phyloP scores from a whole-genome alignment of 768 basidiomycete genomes.

The Phylloporus sp. region DNA sequence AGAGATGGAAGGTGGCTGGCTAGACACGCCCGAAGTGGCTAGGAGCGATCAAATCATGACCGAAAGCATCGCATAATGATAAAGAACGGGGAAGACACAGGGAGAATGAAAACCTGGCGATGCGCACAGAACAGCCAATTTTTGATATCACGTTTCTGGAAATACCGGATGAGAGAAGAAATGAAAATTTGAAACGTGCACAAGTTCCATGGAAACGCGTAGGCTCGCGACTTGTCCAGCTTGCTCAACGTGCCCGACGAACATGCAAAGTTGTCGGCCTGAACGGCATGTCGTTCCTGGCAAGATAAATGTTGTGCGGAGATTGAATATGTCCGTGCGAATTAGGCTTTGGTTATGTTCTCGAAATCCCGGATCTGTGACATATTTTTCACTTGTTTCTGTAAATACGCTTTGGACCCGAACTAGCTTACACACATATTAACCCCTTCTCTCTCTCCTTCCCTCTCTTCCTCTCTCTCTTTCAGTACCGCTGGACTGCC shows the following conservation, averaged over 20 bases:
- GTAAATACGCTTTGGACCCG: conserved; percentile 38
- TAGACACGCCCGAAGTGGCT: conserved; percentile 19
- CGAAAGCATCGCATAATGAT: conserved; percentile 28
- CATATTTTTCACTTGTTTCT: conserved; percentile 39
- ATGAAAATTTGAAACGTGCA: conserved; percentile 22
- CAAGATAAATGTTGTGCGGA: conserved; percentile 27
- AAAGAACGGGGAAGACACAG: conserved; percentile 17
- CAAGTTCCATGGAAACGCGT: conserved; percentile 24
- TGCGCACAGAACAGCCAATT: conserved; percentile 29
- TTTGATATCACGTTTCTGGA: conserved; percentile 34
- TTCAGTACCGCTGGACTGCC: neutral
- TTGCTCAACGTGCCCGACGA: too few relatives aligned
- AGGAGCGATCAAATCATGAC: conserved; percentile 29
- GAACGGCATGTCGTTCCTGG: conserved; percentile 28
- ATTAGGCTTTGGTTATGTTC: conserved; percentile 37
- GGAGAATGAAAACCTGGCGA: conserved; percentile 29
- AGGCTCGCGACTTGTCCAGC: too few relatives aligned
- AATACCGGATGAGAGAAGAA: conserved; percentile 17
- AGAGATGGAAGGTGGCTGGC: conserved; percentile 23
- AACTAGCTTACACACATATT: conserved; percentile 35
- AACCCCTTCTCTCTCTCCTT: conserved; percentile 25
- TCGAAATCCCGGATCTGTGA: conserved; percentile 39
- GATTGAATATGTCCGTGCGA: conserved; percentile 33
- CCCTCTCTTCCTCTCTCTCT: conserved; percentile 11
- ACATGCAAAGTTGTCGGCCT: conserved; percentile 16